phyloP scores from a whole-genome alignment of 2,329 filamentous ascomycete species.

The Fusarium chuoi region DNA sequence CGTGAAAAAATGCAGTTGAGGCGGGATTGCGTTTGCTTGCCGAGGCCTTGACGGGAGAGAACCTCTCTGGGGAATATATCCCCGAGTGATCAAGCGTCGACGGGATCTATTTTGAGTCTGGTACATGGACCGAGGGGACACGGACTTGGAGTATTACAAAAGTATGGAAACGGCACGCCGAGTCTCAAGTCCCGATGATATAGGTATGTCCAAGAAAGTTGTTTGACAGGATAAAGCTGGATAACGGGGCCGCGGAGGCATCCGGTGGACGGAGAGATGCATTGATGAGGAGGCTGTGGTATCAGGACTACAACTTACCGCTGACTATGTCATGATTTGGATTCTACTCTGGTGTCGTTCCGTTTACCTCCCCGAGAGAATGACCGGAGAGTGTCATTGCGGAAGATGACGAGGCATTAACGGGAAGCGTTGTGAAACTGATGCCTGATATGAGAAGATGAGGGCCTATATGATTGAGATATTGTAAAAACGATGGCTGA shows the following conservation, averaged over 20 bases:
- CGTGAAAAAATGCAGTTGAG: not conserved
- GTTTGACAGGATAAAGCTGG: not conserved
- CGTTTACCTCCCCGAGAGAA: not conserved
- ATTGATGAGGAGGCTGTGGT: too few species aligned
- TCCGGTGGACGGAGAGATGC: not conserved
- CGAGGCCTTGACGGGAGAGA: not conserved
- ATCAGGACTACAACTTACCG: not conserved
- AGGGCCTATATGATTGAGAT: accelerated
- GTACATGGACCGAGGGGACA: not conserved
- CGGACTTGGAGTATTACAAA: not conserved
- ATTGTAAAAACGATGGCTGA: too few species aligned
- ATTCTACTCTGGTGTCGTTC: not conserved
- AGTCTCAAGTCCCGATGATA: not conserved
- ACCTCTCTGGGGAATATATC: not conserved
- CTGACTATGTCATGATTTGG: not conserved
- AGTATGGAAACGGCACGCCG: too few species aligned
- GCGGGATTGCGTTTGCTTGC: not conserved
- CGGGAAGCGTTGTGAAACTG: not conserved
- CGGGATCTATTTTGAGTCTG: not conserved
- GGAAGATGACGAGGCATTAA: not conserved
- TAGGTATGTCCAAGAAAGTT: not conserved
- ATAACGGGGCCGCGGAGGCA: not conserved
- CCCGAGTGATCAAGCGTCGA: not conserved
- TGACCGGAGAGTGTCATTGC: not conserved
- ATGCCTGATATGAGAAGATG: too few species aligned